phyloP scores from a whole-genome alignment of 768 basidiomycete species.

The Calocera cornea region DNA sequence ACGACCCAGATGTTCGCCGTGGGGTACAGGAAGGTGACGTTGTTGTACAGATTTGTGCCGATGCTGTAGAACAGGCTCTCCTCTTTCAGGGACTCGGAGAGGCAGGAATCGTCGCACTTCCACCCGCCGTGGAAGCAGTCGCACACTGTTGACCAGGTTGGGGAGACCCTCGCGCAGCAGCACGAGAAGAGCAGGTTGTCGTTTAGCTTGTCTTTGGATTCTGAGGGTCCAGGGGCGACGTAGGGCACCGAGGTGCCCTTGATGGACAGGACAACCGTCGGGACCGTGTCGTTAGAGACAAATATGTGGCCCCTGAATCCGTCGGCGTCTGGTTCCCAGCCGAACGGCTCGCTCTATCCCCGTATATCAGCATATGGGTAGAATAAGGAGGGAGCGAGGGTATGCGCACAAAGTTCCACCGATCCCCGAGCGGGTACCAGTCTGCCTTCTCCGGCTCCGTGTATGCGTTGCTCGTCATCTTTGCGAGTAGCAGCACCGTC shows the following conservation, averaged over 20 bases:
- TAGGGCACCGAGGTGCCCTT: conserved; percentile 83
- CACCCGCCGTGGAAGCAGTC: conserved; percentile 63
- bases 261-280: conserved; percentile 73
- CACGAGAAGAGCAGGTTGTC: conserved; percentile 92
- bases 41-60: conserved; percentile 86
- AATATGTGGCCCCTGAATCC: conserved; percentile 88
- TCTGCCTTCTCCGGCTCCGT: conserved; percentile 33
- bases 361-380: background rate
- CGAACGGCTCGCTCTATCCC: conserved; percentile 53
- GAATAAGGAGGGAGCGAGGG: conserved; percentile 1
- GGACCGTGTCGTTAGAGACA: conserved; percentile 58
- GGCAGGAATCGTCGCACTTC: conserved; percentile 67
- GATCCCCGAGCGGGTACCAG: conserved; percentile 60
- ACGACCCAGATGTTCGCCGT: conserved; percentile 78
- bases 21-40: conserved; percentile 83
- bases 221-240: conserved; percentile 61
- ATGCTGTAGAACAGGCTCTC: conserved; percentile 81
- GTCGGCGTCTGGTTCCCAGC: conserved; percentile 82
- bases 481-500: conserved; percentile 63
- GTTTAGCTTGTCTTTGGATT: conserved; percentile 81
- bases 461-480: conserved; percentile 86
- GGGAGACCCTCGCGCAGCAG: conserved; percentile 90
- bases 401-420: conserved; percentile 46
- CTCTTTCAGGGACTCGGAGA: conserved; percentile 62
- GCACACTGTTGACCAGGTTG: conserved; percentile 88